Evolutionary conservation across 495 filamentous ascomycete species (phyloP).

Genomic region (Podospora fimiseda): DNA sequence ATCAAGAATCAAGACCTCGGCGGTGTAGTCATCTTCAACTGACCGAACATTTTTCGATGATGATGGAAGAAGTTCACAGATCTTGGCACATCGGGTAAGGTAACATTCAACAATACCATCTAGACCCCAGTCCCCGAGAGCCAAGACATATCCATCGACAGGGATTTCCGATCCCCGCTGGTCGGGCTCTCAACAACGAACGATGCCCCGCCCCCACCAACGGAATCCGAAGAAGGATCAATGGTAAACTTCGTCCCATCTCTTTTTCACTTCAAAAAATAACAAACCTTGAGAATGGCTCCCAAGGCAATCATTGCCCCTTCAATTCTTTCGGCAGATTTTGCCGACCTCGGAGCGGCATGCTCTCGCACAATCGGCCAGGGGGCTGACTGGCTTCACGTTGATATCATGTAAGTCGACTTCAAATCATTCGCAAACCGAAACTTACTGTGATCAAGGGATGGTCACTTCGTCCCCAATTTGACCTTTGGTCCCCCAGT

Average conservation of each 20-base stretch:
- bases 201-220: background rate
- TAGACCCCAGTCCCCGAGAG: no score
- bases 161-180: no score
- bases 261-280: background rate
- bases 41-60: no score
- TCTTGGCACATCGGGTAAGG: no score
- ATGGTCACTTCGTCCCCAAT: constrained; percentile 97
- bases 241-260: background rate
- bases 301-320: constrained; percentile 92
- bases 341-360: constrained; percentile 75
- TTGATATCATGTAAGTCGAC: constrained; percentile 81
- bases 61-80: no score
- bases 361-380: constrained; percentile 75
- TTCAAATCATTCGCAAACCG: no score
- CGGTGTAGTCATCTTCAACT: no score
- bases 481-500: constrained; percentile 93
- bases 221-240: background rate
- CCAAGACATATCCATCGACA: no score
- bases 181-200: no score
- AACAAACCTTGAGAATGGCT: constrained; percentile 49
- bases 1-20: no score
- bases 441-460: constrained; percentile 36
- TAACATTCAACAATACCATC: no score
- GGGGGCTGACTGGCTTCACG: constrained; percentile 84
- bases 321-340: constrained; percentile 95